phyloP scores from a whole-genome alignment of 257 asterid species.

The Solanum okadae region DNA sequence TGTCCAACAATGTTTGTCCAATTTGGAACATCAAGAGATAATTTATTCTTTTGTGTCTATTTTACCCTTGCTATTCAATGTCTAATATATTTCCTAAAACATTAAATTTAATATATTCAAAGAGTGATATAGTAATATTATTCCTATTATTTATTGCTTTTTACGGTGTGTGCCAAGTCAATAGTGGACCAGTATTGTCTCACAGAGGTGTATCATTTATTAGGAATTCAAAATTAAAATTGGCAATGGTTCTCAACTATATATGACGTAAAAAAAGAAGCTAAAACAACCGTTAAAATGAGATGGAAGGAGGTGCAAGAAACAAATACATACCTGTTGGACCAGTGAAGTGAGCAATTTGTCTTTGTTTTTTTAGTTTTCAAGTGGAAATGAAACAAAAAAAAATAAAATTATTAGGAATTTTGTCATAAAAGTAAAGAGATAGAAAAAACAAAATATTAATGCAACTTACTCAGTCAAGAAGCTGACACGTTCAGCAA shows the following conservation, averaged over 20 bases:
- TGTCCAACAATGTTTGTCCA: too few species aligned
- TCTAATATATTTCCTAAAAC: too few species aligned
- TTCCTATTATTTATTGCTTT: too few species aligned
- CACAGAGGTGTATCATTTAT: too few species aligned
- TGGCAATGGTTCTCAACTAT: too few species aligned
- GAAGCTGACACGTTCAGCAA: slow-evolving; percentile 42
- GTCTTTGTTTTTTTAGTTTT: slow-evolving; percentile 10
- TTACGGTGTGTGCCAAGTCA: too few species aligned
- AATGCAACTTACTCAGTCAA: slow-evolving; percentile 28
- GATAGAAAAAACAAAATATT: not conserved
- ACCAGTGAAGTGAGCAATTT: slow-evolving; percentile 34
- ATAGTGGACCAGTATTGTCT: too few species aligned
- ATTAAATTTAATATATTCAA: too few species aligned
- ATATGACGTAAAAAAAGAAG: not conserved
- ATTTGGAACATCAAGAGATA: too few species aligned
- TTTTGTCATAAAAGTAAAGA: not conserved
- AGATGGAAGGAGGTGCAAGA: not conserved
- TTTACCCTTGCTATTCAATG: too few species aligned
- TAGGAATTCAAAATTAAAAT: not conserved
- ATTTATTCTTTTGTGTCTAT: too few species aligned
- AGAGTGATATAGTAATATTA: too few species aligned
- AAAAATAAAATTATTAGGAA: not conserved
- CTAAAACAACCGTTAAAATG: not conserved
- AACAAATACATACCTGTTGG: slow-evolving; percentile 24
- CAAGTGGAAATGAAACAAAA: not conserved